phyloP scores from a whole-genome alignment of 2,329 filamentous ascomycete species.

The Akanthomyces lecanii region DNA sequence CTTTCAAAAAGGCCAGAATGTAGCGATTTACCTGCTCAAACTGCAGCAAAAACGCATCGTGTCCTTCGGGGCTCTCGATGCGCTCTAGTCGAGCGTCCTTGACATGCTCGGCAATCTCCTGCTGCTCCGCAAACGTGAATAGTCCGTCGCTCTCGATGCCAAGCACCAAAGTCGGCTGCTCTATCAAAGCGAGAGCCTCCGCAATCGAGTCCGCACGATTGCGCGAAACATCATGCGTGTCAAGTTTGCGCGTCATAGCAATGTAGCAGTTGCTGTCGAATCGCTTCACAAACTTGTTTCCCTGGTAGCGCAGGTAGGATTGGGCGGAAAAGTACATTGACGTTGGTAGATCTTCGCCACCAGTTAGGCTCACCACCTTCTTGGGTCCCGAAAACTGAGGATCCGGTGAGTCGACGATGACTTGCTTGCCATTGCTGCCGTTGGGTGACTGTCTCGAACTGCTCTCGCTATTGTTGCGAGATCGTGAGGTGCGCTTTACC shows the following conservation, averaged over 20 bases:
- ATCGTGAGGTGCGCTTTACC: constrained; percentile 50
- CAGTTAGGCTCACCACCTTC: constrained; percentile 41
- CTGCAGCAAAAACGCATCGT: constrained; percentile 93
- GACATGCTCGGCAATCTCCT: constrained; percentile 82
- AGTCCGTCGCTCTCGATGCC: constrained; percentile 95
- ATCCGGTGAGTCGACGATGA: constrained; percentile 35
- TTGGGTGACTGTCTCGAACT: constrained; percentile 24
- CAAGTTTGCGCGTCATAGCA: constrained; percentile 93
- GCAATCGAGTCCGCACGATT: constrained; percentile 64
- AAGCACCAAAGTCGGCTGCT: constrained; percentile 85
- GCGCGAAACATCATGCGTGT: constrained; percentile 91
- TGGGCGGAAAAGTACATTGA: constrained; percentile 97
- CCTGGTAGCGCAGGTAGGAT: constrained; percentile 95
- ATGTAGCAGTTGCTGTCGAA: constrained; percentile 99
- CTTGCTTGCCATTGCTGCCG: constrained; percentile 24
- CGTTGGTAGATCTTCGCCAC: constrained; percentile 49
- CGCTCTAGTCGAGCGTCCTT: constrained; percentile 72
- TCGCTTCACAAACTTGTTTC: constrained; percentile 90
- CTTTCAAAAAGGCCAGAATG: constrained; percentile 75
- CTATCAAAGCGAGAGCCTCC: constrained; percentile 73
- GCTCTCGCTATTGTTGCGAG: constrained; percentile 42
- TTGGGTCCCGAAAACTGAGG: constrained; percentile 69
- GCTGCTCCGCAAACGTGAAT: constrained; percentile 94
- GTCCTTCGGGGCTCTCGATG: constrained; percentile 91
- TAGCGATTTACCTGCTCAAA: constrained; percentile 96